Conservation (phyloP, 768 basidiomycete species). For the Ephemerocybe angulata region DNA sequence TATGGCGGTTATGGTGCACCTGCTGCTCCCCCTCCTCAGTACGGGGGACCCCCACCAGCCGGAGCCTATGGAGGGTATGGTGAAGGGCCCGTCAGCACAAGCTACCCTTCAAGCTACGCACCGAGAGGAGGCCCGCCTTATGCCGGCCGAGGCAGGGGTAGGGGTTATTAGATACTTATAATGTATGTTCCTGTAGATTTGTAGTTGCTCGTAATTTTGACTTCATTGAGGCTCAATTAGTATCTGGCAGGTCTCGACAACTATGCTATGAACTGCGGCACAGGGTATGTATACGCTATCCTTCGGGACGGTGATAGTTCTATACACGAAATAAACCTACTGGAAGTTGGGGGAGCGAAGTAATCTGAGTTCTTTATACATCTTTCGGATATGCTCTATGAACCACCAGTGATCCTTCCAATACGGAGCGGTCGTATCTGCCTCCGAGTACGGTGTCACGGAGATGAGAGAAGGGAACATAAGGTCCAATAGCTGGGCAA, state of each 20-base stretch:
- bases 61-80: slow-evolving; percentile 30
- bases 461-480: neutral
- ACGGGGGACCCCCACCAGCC: neutral
- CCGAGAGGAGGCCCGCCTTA: slow-evolving; percentile 27
- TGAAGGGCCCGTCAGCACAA: slow-evolving; percentile 37
- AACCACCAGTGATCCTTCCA: slow-evolving; percentile 4
- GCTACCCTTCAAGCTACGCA: slow-evolving; percentile 21
- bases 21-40: neutral
- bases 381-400: neutral
- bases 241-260: neutral
- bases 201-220: neutral
- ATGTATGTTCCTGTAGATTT: neutral
- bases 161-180: slow-evolving; percentile 39
- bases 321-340: no score
- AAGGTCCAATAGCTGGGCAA: slow-evolving; percentile 1
- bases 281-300: neutral
- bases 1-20: slow-evolving; percentile 30
- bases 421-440: neutral
- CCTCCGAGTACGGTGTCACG: neutral
- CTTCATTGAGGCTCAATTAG: neutral
- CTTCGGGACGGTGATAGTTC: no score
- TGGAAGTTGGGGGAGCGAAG: no score
- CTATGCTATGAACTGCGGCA: neutral
- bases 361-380: neutral
- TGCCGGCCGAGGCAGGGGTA: slow-evolving; percentile 34